Evolutionary conservation across 2,329 filamentous ascomycete genomes (phyloP), one percentile per base, ranked within the genome.

Genomic region (Exophiala oligosperma): DNA sequence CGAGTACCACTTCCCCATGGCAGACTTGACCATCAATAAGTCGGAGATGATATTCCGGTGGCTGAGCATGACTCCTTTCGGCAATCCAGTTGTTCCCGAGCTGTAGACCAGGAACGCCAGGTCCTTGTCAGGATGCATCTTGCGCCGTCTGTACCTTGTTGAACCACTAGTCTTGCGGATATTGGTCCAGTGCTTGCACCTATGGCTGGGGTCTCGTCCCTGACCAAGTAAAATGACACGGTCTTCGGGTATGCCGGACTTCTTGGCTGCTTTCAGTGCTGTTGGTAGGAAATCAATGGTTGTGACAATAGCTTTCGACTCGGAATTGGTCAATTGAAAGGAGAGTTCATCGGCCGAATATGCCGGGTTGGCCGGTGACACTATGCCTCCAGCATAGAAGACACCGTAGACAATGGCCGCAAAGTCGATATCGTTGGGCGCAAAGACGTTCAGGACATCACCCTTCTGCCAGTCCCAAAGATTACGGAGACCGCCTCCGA

Each of bases 11-110:
- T 70, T 61, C 0, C 80, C 77, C 0, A 82, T 82, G 40, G 85
- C 76, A 54, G 77, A 75, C 49, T 80, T 71, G 29, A 81, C 70
- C 74, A 89, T 86, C 29, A 83, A 66, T 4, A 86, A 70, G 72
- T 96, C 96, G 58, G 91, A 77, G 8, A 95, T 83, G 57, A 97
- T 86, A 71, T 97, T 97, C 61, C 77, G 74, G 73, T 97, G 93
- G 11, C 85, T 89, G 35, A 97, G 79, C 84, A 91, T 90, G 14
- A 97, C 93, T 11, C 92, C 93, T 74, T 97, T 97, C 0, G 93
- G 92, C 49, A 92, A 77, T 1, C 93, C 93, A 0, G 93, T 97
- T 0, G 93, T 97, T 3, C 93, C 93, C 4, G 88, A 92, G 52
- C 87, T 91, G 73, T 96, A 97, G 0, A 95, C 91, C 60, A 97